A percentile compares a stretch with the other conserved stretches of the same genome.
Evolutionary conservation across 2,329 filamentous ascomycete species (phyloP).

Genomic region (Chaetothyriales sp.): DNA sequence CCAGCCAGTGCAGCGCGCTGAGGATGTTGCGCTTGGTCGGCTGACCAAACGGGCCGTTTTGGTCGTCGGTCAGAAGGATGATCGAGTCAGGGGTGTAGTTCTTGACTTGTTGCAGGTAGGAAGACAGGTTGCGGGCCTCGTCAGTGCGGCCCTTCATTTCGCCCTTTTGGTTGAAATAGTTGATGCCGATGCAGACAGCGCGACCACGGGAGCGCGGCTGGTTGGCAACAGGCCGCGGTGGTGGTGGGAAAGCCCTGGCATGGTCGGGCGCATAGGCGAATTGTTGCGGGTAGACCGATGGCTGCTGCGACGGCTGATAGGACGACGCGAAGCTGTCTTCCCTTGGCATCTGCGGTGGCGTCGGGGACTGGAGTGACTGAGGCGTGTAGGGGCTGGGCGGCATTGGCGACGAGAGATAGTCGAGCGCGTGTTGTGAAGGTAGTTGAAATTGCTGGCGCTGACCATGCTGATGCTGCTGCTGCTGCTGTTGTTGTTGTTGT

Average conservation of each 20-base stretch:
- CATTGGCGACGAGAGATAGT: not conserved
- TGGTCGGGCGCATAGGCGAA: not conserved
- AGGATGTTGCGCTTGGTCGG: not conserved
- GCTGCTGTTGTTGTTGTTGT: not conserved
- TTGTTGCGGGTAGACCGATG: not conserved
- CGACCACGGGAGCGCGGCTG: not conserved
- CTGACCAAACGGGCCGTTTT: not conserved
- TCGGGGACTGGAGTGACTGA: not conserved
- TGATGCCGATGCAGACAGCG: not conserved
- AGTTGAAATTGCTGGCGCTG: not conserved
- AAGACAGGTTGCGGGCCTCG: not conserved
- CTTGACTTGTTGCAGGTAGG: not conserved
- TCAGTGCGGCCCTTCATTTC: not conserved
- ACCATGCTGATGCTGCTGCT: not conserved
- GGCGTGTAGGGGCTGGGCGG: not conserved
- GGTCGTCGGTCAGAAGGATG: not conserved
- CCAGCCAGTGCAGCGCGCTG: not conserved
- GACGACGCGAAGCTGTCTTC: not conserved
- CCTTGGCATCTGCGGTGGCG: not conserved
- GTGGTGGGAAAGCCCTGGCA: not conserved
- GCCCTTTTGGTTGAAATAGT: constrained; percentile 2
- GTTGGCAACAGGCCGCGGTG: not conserved
- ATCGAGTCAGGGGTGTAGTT: not conserved
- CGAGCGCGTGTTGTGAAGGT: not conserved
- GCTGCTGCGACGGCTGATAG: not conserved